Percentiles rank a stretch among this genome's conserved stretches.
Evolutionary conservation across 2,329 filamentous ascomycete species (phyloP).

Genomic region (Kalmusia sp.): DNA sequence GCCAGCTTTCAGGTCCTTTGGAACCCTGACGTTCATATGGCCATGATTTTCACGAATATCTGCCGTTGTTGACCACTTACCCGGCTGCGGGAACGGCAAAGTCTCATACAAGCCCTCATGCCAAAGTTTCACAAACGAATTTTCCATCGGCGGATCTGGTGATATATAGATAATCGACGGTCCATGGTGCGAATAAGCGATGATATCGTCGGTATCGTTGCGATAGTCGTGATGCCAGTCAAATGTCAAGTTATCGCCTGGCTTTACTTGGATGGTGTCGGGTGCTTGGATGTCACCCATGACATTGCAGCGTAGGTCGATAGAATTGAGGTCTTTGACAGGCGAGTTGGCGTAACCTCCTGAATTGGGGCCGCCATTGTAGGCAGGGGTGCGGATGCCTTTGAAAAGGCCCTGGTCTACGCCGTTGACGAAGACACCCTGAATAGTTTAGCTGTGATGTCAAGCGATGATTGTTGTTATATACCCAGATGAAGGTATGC

Average conservation of each 20-base stretch:
- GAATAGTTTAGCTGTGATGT: neutral
- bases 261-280: conserved; percentile 43
- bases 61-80: conserved; percentile 42
- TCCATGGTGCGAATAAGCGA: conserved; percentile 34
- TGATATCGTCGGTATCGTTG: conserved; percentile 43
- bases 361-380: conserved; percentile 43
- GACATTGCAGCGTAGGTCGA: conserved; percentile 51
- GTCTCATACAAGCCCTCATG: conserved; percentile 46
- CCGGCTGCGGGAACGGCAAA: conserved; percentile 38
- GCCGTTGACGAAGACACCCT: conserved; percentile 42
- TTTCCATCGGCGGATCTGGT: conserved; percentile 46
- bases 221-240: conserved; percentile 50
- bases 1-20: conserved; percentile 44
- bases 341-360: conserved; percentile 50
- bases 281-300: conserved; percentile 46
- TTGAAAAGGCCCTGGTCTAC: conserved; percentile 38
- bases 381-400: conserved; percentile 37
- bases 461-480: neutral
- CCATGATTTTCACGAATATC: conserved; percentile 31
- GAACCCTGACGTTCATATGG: conserved; percentile 41
- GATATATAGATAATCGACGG: conserved; percentile 51
- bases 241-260: conserved; percentile 49
- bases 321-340: conserved; percentile 48
- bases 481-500: conserved; percentile 40
- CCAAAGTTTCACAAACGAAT: conserved; percentile 51